Evolutionary conservation across 2,329 filamentous ascomycete genomes (phyloP).

Genomic region (Zasmidium cellare): DNA sequence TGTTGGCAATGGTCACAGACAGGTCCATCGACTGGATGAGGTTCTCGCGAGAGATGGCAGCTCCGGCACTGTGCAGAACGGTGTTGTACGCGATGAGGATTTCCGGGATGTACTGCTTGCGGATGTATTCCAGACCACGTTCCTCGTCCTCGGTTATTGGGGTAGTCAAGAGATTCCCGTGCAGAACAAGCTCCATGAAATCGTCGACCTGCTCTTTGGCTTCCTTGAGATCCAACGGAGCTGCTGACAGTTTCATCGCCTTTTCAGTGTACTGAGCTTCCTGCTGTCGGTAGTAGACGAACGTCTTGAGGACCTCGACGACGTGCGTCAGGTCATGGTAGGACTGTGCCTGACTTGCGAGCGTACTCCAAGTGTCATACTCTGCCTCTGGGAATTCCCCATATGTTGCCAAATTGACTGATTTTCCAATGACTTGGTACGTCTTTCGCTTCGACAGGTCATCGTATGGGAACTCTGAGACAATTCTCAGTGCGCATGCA

Average conservation of each 20-base stretch:
- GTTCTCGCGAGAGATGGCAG: constrained; percentile 70
- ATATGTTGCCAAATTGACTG: constrained; percentile 39
- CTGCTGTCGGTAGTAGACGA: constrained; percentile 44
- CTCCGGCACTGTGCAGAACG: constrained; percentile 76
- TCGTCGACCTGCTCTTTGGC: constrained; percentile 41
- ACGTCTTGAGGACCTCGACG: constrained; percentile 42
- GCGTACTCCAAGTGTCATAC: constrained; percentile 19
- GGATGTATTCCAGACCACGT: constrained; percentile 63
- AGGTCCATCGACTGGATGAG: constrained; percentile 86
- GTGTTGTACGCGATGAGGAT: constrained; percentile 80
- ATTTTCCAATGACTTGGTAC: constrained; percentile 40
- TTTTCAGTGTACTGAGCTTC: constrained; percentile 40
- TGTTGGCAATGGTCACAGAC: constrained; percentile 69
- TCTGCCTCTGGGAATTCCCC: constrained; percentile 18
- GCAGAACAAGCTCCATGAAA: constrained; percentile 40
- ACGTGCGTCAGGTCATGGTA: constrained; percentile 48
- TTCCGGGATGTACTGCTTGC: constrained; percentile 81
- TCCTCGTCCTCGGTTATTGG: constrained; percentile 53
- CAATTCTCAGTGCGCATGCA: constrained; percentile 56
- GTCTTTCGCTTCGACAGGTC: constrained; percentile 45
- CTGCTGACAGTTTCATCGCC: constrained; percentile 18
- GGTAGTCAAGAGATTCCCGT: constrained; percentile 32
- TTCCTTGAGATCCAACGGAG: constrained; percentile 34
- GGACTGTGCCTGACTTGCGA: constrained; percentile 31
- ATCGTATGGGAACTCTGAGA: constrained; percentile 51